phyloP scores from a whole-genome alignment of 2,329 filamentous ascomycete genomes.

The Capronia epimyces region DNA sequence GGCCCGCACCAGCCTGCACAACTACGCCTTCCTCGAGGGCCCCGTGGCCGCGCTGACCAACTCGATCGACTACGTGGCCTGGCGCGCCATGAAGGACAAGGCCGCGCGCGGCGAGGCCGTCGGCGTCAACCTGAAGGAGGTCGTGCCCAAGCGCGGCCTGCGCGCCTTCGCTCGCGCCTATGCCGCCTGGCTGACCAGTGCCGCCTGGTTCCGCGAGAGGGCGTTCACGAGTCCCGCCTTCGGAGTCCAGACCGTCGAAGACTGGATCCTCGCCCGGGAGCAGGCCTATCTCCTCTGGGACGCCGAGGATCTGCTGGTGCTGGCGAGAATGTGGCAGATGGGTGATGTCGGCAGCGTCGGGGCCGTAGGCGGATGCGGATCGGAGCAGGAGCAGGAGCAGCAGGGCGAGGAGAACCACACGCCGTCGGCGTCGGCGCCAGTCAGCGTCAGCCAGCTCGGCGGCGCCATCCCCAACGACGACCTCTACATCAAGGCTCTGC shows the following conservation, averaged over 20 bases:
- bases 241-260: conserved; percentile 34
- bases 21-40: conserved; percentile 46
- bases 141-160: conserved; percentile 36
- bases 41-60: conserved; percentile 42
- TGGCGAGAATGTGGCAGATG: conserved; percentile 45
- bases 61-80: conserved; percentile 38
- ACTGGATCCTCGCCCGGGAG: conserved; percentile 35
- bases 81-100: conserved; percentile 25
- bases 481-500: conserved; percentile 25
- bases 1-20: conserved; percentile 44
- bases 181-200: conserved; percentile 45
- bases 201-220: conserved; percentile 43
- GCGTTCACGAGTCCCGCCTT: conserved; percentile 34
- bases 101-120: conserved; percentile 27
- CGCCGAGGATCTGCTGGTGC: conserved; percentile 41
- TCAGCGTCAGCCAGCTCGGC: conserved; percentile 21
- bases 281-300: conserved; percentile 38
- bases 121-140: conserved; percentile 30
- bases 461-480: conserved; percentile 18
- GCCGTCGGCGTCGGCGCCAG: no score
- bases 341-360: conserved; percentile 36
- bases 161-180: conserved; percentile 45
- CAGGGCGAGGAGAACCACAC: neutral
- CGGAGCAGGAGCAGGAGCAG: neutral
- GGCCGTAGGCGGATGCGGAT: no score